Evolutionary conservation across 306 rosid species (phyloP).

Genomic region (Begonia fuchsioides): DNA sequence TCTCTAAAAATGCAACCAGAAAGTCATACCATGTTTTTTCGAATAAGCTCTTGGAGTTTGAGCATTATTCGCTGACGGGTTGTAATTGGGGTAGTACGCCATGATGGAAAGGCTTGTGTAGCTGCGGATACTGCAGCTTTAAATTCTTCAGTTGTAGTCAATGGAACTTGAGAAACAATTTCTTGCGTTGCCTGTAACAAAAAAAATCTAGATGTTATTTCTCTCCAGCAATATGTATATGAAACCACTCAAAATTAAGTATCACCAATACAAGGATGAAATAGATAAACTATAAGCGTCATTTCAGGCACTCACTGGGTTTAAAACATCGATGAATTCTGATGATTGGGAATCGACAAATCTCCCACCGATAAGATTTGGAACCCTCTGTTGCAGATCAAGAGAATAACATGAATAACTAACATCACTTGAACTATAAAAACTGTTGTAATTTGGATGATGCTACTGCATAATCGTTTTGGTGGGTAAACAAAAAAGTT

Average conservation of each 20-base stretch:
- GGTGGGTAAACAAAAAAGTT: not conserved
- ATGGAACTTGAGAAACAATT: slow-evolving; percentile 59
- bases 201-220: slow-evolving; percentile 11
- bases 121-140: slow-evolving; percentile 66
- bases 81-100: slow-evolving; percentile 48
- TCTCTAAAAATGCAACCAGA: not conserved
- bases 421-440: not conserved
- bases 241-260: not conserved
- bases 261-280: slow-evolving; percentile 4
- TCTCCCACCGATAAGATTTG: slow-evolving; percentile 78
- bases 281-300: not conserved
- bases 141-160: slow-evolving; percentile 53
- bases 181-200: slow-evolving; percentile 84
- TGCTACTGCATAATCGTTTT: slow-evolving; percentile 1
- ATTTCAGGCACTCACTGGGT: slow-evolving; percentile 44
- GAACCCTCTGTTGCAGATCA: slow-evolving; percentile 52
- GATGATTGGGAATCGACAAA: slow-evolving; percentile 63
- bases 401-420: slow-evolving; percentile 1
- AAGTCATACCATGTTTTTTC: slow-evolving; percentile 43
- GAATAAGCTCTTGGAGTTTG: slow-evolving; percentile 61
- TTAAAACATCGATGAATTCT: slow-evolving; percentile 56
- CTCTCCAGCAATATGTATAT: not conserved
- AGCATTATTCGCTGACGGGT: slow-evolving; percentile 54
- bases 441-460: not conserved
- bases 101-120: slow-evolving; percentile 52